A percentile compares a stretch with the other conserved stretches of the same genome.
Evolutionary conservation across 768 basidiomycete species (phyloP).

Genomic region (Tricholoma bakamatsutake): DNA sequence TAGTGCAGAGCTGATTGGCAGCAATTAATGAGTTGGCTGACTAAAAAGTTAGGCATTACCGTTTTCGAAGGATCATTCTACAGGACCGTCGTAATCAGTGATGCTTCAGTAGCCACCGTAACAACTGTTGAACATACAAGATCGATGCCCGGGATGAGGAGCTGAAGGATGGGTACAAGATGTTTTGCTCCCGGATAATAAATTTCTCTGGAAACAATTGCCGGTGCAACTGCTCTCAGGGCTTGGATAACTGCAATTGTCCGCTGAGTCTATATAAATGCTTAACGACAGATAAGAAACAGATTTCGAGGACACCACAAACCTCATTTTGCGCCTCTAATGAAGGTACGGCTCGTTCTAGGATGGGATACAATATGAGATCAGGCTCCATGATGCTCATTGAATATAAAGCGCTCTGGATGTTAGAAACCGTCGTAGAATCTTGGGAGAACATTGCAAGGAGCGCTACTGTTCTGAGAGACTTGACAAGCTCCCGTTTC

Average conservation of each 20-base stretch:
- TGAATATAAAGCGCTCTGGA: constrained; percentile 76
- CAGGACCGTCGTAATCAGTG: constrained; percentile 2
- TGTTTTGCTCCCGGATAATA: constrained; percentile 82
- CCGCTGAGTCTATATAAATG: constrained; percentile 58
- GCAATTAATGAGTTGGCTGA: constrained; percentile 4
- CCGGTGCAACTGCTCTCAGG: constrained; percentile 72
- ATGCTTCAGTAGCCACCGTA: not conserved
- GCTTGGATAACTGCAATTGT: constrained; percentile 85
- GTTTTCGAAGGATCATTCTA: constrained; percentile 80
- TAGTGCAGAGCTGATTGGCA: constrained; percentile 55
- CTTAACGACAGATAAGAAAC: not conserved
- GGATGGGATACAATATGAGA: constrained; percentile 71
- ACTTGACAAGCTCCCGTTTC: constrained; percentile 80
- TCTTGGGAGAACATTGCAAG: constrained; percentile 92
- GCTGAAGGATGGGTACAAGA: constrained; percentile 71
- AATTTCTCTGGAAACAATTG: constrained; percentile 71
- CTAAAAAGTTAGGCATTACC: constrained; percentile 30
- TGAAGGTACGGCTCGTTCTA: constrained; percentile 81
- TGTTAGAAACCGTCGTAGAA: constrained; percentile 62
- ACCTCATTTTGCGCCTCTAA: constrained; percentile 88
- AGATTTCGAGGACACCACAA: constrained; percentile 10
- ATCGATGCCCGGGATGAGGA: constrained; percentile 84
- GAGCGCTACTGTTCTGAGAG: constrained; percentile 72
- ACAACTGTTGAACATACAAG: constrained; percentile 40
- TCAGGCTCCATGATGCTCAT: constrained; percentile 85